Evolutionary conservation across 495 filamentous ascomycete genomes (phyloP), one percentile per base, ranked within the genome.

Genomic region (Choiromyces venosus): DNA sequence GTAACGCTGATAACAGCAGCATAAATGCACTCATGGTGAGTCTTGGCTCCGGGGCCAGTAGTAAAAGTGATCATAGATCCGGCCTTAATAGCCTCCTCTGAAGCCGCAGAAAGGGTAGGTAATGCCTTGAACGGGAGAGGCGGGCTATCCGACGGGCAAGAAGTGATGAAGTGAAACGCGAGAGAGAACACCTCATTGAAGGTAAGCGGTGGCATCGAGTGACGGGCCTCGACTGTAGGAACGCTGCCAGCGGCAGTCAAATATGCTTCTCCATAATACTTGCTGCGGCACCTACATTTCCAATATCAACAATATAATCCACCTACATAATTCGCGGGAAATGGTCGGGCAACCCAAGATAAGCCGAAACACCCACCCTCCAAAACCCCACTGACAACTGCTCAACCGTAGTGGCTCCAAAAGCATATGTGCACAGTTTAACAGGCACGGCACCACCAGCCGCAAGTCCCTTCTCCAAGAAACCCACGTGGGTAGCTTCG

Each of bases 161-260:
- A 83, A 4, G 78, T 80, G 78, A 90, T 89, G 83, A 90, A 90
- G 10, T 83, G 83, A 1, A 84, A 83, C 12, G 89, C 88, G 33
- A 90, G 82, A 4, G 88, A 88, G 82, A 86, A 88, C 33, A 90
- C 87, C 71, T 86, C 82, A 69, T 89, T 84, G 74, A 87, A 84
- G 66, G 82, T 81, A 36, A 90, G 83, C 7, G 88, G 87, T 6
- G 83, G 83, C 83, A 46, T 89, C 89, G 79, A 89, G 87, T 2
- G 87, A 81, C 68, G 86, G 84, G 8, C 84, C 76, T 90, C 88
- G 33, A 88, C 83, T 65, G 88, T 87, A 38, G 89, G 81, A 75
- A 91, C 90, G 44, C 85, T 85, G 38, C 85, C 88, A 19, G 89
- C 89, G 2, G 85, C 87, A 29, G 86, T 87, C 37, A 90, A 83